Evolutionary conservation across 2,329 filamentous ascomycete species (phyloP), one percentile per base, ranked within the genome.

Genomic region (Elsinoe necatrix): DNA sequence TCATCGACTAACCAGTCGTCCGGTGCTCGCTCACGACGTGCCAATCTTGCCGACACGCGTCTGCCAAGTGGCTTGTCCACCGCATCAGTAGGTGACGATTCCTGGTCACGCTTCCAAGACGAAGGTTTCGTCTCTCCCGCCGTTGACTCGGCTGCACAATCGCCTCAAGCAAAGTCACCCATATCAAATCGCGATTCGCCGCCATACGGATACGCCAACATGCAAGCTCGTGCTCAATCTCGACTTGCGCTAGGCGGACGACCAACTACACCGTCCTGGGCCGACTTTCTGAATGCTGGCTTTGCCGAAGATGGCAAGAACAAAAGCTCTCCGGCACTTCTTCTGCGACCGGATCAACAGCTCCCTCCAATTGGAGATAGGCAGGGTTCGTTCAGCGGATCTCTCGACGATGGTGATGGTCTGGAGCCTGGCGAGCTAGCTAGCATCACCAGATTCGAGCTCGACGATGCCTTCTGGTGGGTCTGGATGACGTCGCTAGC

Each of bases 401-500:
- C 90, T 1, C 80, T 83, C 58, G 74, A 89, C n/a, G 84, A 90
- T 62, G 79, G 78, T 12, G 83, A 87, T 21, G 77, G 82, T 39
- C 76, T 96, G 0, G 90, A 96, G 62, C 93, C 92, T 0, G 93
- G 90, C 54, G 93, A 98, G 76, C 79, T 98, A 57, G 93, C 93
- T 27, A 97, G 90, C 68, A 95, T 98, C 66, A 87, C 82, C 21
- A 80, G 80, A 35, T 81, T 97, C 57, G 85, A 93, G 61, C 77
- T 98, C 4, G 93, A 98, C 64, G 92, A 97, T 69, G 86, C 90
- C 1, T 98, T 98, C 71, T 98, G 93, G 93, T 97, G 93, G 92
- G 93, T 97, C 3, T 98, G 93, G 93, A 97, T 98, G 79, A 95
- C 84, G 64, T 97, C 92, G 77, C 75, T 98, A 65, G 90, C 92